Evolutionary conservation across 1,139 yeast genomes (phyloP), one percentile per base, ranked within the genome.

Genomic region (Blastobotrys persicus): DNA sequence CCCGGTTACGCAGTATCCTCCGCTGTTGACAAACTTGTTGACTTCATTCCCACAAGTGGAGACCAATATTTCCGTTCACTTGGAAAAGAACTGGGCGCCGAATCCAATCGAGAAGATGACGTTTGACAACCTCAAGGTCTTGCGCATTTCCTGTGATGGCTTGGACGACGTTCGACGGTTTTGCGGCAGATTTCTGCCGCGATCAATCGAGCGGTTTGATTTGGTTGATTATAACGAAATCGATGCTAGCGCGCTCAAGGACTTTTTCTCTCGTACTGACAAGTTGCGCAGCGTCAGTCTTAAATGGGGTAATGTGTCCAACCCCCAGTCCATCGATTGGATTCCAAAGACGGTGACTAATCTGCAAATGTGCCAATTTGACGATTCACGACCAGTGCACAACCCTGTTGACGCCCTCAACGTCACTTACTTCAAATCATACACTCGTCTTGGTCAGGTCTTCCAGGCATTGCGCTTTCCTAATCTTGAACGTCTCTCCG

Each of bases 261-360:
- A 32, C 16, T 42, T 50, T 38, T 46, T 50, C 32, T 42, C 49
- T 28, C 31, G 39, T 13, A 44, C 49, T 41, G 26, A 42, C 23
- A 38, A 38, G 20, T 47, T 50, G 12, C 45, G 44, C 11, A 41
- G 44, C 5, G 45, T 50, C 31, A 26, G 44, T 6, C 14, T 50
- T 9, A 47, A 50, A 32, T 50, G 54, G 54, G 54, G 54, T n/a
- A 34, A 40, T n/a, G 46, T 49, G 12, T 26, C 42, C 23, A 49
- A 49, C 45, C 49, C 52, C 16, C 34, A 45, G 4, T 34, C 47
- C 9, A 43, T 50, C 42, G 44, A 50, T 18, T 50, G 54, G 54
- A 33, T 50, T 4, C 54, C 54, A 28, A 42, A 34, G 14, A 33
- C 51, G 1, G 54, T 50, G 28, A 38, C 47, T 13, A 31, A 48